These are phyloP conservation scores for Neonectria faginata DNA, from an alignment of 2,329 filamentous ascomycete species.

Conservation along the genomic window DNA sequence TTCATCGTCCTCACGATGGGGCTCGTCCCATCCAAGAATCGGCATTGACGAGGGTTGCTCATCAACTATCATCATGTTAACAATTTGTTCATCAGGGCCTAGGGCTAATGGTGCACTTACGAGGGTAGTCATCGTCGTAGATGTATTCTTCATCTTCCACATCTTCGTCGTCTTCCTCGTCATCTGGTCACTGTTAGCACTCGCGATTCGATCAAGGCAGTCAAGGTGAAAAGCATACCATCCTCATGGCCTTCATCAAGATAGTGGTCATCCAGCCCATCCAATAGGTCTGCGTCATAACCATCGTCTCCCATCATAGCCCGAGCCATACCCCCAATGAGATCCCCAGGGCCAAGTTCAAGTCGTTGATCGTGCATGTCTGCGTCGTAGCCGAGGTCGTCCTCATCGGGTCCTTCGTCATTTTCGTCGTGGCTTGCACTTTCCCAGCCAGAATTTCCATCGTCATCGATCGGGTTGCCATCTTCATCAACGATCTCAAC, in stretches of 20 bases:
- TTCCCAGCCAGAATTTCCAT: slow-evolving; percentile 71
- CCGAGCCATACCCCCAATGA: slow-evolving; percentile 67
- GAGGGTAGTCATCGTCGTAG: slow-evolving; percentile 69
- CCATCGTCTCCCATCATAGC: slow-evolving; percentile 65
- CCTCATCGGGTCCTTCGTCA: slow-evolving; percentile 63
- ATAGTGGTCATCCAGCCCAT: slow-evolving; percentile 64
- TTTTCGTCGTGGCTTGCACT: slow-evolving; percentile 70
- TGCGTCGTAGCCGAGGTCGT: slow-evolving; percentile 66
- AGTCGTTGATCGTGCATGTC: slow-evolving; percentile 66
- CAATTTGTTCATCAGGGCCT: not conserved
- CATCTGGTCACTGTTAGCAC: slow-evolving; percentile 48
- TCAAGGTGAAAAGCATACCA: slow-evolving; percentile 50
- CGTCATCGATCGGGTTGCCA: slow-evolving; percentile 69
- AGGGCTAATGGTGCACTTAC: slow-evolving; percentile 54
- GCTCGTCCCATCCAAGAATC: slow-evolving; percentile 68
- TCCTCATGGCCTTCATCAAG: slow-evolving; percentile 69
- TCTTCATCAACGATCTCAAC: slow-evolving; percentile 73
- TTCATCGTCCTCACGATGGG: slow-evolving; percentile 63
- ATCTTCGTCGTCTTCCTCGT: slow-evolving; percentile 76
- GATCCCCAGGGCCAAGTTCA: slow-evolving; percentile 57
- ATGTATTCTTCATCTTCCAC: slow-evolving; percentile 75
- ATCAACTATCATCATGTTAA: slow-evolving; percentile 35
- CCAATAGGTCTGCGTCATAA: slow-evolving; percentile 65
- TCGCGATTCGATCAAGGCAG: not conserved
- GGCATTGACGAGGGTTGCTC: slow-evolving; percentile 61